Evolutionary conservation across 768 basidiomycete species (phyloP), one percentile per base, ranked within the genome.

Genomic region (Tylopilus cervinicoccineus): DNA sequence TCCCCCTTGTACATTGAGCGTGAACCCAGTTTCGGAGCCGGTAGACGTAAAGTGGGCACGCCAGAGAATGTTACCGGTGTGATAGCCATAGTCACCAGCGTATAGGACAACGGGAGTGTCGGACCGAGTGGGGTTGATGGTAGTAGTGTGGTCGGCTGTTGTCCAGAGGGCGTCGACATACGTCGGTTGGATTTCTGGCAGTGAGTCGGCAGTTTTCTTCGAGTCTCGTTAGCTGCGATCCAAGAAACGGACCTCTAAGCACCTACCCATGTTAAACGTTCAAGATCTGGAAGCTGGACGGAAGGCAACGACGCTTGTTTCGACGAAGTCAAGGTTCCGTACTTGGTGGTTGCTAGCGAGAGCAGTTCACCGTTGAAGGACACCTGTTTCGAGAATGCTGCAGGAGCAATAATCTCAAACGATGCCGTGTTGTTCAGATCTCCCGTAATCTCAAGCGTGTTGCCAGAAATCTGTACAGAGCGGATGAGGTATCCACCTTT

Each of bases 21-120:
- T 66, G 55, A 79, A 70, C 2, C 67, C 76, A 1, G 70, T 73
- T 59, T 79, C 77, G 10, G 61, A 48, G 6, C 76, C 75, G 0
- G 70, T 72, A 5, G 76, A 72, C 34, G 53, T 72, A 64, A 79
- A 79, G 45, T 76, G 75, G 13, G 69, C 77, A 6, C 77, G 70
- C 76, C 76, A 79, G 24, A 79, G 52, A 44, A 78, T 74, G 52
- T 74, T 77, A 2, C 77, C 77, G 3, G 73, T 77, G 58, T 77
- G 76, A 53, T 67, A 78, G 12, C 75, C 76, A 43, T 78, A 78
- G 40, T 78, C 74, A 37, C 76, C 73, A 1, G 74, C 71, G 39
- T 71, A 77, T 6, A 79, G 70, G 14, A 75, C 70, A 5, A 73
- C 69, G 23, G 74, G 56, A 1, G 76, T 77, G 3, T 56, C 56